A percentile compares a stretch with the other conserved stretches of the same genome.
These are phyloP conservation scores for Fusarium tanahbumbuense DNA, from an alignment of 2,329 filamentous ascomycete species.

Conservation along the genomic window DNA sequence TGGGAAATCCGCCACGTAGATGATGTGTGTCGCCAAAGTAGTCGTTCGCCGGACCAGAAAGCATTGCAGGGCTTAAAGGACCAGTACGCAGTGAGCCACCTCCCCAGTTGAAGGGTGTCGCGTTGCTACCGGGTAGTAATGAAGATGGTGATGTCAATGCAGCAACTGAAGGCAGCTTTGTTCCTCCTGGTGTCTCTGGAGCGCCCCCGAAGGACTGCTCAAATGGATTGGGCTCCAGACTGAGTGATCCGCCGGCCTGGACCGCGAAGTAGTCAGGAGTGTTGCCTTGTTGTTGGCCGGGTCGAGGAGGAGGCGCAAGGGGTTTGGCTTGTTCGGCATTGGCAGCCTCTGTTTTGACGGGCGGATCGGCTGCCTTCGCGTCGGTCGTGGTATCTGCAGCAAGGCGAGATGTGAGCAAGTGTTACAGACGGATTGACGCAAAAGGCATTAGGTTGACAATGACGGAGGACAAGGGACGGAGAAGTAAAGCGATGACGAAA, in stretches of 20 bases:
- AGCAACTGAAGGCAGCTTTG: constrained; percentile 88
- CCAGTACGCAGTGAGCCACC: constrained; percentile 88
- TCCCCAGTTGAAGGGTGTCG: constrained; percentile 81
- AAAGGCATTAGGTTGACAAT: constrained; percentile 23
- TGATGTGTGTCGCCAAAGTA: constrained; percentile 88
- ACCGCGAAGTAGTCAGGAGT: constrained; percentile 77
- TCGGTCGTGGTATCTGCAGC: constrained; percentile 57
- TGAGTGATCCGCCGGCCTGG: constrained; percentile 67
- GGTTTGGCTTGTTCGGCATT: constrained; percentile 72
- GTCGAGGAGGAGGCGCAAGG: constrained; percentile 77
- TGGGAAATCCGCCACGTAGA: constrained; percentile 86
- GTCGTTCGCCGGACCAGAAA: constrained; percentile 85
- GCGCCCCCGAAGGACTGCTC: constrained; percentile 87
- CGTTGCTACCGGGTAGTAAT: constrained; percentile 78
- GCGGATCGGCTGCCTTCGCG: constrained; percentile 58
- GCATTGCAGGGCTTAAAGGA: constrained; percentile 96
- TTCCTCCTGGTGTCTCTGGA: constrained; percentile 84
- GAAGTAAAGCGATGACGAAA: constrained; percentile 38
- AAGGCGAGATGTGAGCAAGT: constrained; percentile 40
- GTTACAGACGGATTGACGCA: constrained; percentile 27
- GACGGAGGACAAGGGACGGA: constrained; percentile 28
- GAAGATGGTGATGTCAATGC: constrained; percentile 91
- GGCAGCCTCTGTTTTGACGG: constrained; percentile 62
- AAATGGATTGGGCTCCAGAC: constrained; percentile 93
- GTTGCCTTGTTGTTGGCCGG: constrained; percentile 62